Evolutionary conservation across 441 rosid species (phyloP).

Genomic region (Euphorbia celastroides): DNA sequence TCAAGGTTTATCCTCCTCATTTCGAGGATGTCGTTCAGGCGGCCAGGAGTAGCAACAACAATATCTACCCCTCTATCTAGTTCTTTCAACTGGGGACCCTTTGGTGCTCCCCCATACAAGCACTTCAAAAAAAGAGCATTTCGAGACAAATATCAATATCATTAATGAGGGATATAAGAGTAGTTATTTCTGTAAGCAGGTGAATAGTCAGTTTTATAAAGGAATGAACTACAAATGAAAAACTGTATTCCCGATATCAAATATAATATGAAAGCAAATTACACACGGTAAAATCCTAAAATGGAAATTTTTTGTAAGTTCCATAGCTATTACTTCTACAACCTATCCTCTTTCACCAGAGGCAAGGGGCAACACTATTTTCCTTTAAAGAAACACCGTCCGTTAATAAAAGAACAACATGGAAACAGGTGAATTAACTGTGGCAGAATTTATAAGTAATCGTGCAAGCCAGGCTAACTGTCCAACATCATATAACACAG

Average conservation of each 20-base stretch:
- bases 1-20: constrained; percentile 85
- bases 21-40: constrained; percentile 95
- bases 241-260: neutral
- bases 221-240: neutral
- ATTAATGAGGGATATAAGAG: neutral
- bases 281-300: neutral
- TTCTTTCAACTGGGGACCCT: constrained; percentile 89
- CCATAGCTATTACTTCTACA: neutral
- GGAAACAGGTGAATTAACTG: neutral
- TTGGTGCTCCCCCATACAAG: constrained; percentile 97
- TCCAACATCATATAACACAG: neutral
- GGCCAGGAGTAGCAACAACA: constrained; percentile 99
- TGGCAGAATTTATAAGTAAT: too few relatives aligned
- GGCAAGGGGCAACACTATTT: neutral
- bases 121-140: constrained; percentile 46
- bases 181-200: neutral
- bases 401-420: neutral
- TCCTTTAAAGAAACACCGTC: neutral
- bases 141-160: constrained; percentile 13
- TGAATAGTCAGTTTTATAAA: neutral
- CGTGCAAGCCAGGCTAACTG: neutral
- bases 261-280: neutral
- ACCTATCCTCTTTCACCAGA: neutral
- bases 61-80: constrained; percentile 89
- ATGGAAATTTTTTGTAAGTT: neutral